These are phyloP conservation scores for Fusarium sp. DNA, from an alignment of 2,329 filamentous ascomycete species.

Conservation along the genomic window DNA sequence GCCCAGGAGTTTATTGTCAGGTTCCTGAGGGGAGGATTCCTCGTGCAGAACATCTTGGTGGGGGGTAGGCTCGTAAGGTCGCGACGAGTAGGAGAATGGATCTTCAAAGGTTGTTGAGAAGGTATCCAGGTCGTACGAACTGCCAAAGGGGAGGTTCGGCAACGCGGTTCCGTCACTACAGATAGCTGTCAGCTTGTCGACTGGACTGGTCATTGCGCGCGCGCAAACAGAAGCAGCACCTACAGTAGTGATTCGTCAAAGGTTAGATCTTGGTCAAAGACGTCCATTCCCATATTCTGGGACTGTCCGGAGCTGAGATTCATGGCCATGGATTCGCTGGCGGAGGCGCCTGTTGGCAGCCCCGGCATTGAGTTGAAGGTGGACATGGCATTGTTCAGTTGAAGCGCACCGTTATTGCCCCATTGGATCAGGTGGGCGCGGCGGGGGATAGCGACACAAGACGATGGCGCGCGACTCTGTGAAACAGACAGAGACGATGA, in stretches of 20 bases:
- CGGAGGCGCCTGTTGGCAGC: constrained; percentile 58
- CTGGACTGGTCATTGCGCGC: constrained; percentile 14
- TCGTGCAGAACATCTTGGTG: constrained; percentile 59
- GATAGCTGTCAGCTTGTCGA: constrained; percentile 27
- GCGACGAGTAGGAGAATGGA: constrained; percentile 69
- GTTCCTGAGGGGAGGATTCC: constrained; percentile 65
- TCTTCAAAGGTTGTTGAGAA: constrained; percentile 74
- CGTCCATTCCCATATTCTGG: constrained; percentile 58
- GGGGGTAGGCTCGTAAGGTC: constrained; percentile 59
- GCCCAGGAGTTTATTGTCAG: constrained; percentile 78
- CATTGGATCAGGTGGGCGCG: constrained; percentile 39
- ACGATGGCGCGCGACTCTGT: constrained; percentile 27
- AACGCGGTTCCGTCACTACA: constrained; percentile 50
- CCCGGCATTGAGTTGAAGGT: constrained; percentile 68
- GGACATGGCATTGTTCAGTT: constrained; percentile 65
- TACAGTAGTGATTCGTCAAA: constrained; percentile 71
- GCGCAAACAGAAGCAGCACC: constrained; percentile 28
- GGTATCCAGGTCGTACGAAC: constrained; percentile 70
- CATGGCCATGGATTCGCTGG: constrained; percentile 61
- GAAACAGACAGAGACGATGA: constrained; percentile 20
- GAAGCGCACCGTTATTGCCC: constrained; percentile 47
- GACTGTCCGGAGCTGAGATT: constrained; percentile 53
- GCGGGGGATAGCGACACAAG: constrained; percentile 36
- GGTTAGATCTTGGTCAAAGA: constrained; percentile 63
- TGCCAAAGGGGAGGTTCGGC: constrained; percentile 64